Base-by-base conservation (phyloP, 2,329 filamentous ascomycete genomes). In the Phymatotrichopsis omnivora region DNA sequence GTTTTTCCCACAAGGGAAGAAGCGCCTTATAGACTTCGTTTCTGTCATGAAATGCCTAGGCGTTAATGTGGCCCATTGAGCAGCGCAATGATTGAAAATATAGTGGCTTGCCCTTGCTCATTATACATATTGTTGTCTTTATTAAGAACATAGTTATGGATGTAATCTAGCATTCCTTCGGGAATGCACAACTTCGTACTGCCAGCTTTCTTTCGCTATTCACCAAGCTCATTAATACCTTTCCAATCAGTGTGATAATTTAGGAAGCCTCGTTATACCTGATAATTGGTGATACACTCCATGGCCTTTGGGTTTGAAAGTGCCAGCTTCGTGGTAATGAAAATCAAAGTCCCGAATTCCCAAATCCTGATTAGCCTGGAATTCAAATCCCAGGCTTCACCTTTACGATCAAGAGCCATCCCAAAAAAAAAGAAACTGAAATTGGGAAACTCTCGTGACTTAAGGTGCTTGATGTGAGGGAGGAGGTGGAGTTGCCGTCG, bases 331-430 rank as follows among this genome's bases (percentile, higher is more conserved):
- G 51, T 44, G 4, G 53, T 55, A 11, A 53, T 28, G 23, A 55
- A 44, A 27, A 55, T 54, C 11, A 54, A 35, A 10, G 53, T 52
- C 5, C 51, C 53, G 10, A 51, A 54, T 27, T 42, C 43, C 53
- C 53, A 55, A 36, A 53, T 52, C 28, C 47, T 41, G 14, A 43
- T 36, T 16, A 37, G 47, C 32, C 41, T 24, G 4, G 44, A 48
- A 35, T 42, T 35, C 4, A 51, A 22, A 3, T 10, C 17, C 36
- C 45, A 41, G 2, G 14, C 22, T 16, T 38, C 22, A 2, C 7
- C 31, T 3, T 30, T 22, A 11, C 36, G 39, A 19, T 46, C 41
- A 6, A 55, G 42, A 33, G 42, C 49, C 7, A 42, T 25, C 7
- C 53, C 53, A 27, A 54, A 55, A 23, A 53, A 52, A 32, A 45